Evolutionary conservation across 2,329 filamentous ascomycete species (phyloP).

Genomic region (Claviceps fusiformis): DNA sequence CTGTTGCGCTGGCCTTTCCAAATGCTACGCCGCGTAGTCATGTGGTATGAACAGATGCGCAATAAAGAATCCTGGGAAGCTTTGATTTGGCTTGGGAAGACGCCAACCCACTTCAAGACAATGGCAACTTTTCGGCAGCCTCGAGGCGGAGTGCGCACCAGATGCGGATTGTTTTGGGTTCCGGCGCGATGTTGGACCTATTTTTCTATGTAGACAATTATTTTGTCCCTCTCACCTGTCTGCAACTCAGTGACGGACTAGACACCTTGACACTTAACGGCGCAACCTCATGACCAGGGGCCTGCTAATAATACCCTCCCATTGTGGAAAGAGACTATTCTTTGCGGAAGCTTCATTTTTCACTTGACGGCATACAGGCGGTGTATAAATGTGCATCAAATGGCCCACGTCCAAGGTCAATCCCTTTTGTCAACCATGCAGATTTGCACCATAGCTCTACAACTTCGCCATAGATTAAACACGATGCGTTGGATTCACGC

Average conservation of each 20-base stretch:
- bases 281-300: too few relatives aligned
- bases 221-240: too few relatives aligned
- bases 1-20: background rate
- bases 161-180: too few relatives aligned
- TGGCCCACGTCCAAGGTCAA: constrained; percentile 1
- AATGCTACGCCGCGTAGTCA: background rate
- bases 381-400: too few relatives aligned
- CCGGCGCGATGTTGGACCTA: too few relatives aligned
- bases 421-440: background rate
- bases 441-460: background rate
- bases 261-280: too few relatives aligned
- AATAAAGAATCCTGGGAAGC: background rate
- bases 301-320: too few relatives aligned
- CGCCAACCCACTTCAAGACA: background rate
- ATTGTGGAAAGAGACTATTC: background rate
- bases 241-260: too few relatives aligned
- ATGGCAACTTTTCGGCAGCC: background rate
- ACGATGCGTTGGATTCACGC: background rate
- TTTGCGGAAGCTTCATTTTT: background rate
- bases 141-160: too few relatives aligned
- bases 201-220: too few relatives aligned
- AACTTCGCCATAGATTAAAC: background rate
- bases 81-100: background rate
- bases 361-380: too few relatives aligned
- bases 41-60: background rate